These are phyloP conservation scores for Rosa multiflora DNA, from an alignment of 306 rosid genomes.

Conservation along the genomic window DNA sequence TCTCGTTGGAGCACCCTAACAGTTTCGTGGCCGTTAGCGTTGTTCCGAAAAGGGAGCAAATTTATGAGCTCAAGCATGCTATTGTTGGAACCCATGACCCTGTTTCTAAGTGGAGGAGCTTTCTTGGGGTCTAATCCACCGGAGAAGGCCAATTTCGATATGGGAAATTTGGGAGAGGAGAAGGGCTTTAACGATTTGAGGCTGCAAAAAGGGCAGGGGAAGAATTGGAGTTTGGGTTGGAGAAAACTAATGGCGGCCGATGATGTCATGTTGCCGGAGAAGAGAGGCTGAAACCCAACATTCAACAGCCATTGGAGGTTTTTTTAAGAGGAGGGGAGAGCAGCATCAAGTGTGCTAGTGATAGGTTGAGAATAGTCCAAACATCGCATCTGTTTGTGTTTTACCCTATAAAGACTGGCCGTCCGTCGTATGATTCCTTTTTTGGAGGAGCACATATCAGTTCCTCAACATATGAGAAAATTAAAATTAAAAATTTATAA, in stretches of 20 bases:
- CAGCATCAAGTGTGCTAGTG: not conserved
- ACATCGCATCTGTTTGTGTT: not conserved
- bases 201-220: not conserved
- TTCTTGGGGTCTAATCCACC: conserved; percentile 28
- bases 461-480: too few relatives aligned
- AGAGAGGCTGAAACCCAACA: not conserved
- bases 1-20: conserved; percentile 56
- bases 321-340: not conserved
- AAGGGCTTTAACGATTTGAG: conserved; percentile 29
- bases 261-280: conserved; percentile 31
- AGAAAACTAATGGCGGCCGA: conserved; percentile 12
- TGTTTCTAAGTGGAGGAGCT: conserved; percentile 14
- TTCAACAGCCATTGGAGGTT: not conserved
- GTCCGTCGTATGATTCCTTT: too few relatives aligned
- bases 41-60: conserved; percentile 38
- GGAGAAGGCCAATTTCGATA: conserved; percentile 31
- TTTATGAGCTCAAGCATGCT: conserved; percentile 37
- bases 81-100: conserved; percentile 21
- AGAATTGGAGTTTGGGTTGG: conserved; percentile 28
- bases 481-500: too few relatives aligned
- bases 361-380: conserved; percentile 17
- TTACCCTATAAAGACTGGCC: too few relatives aligned
- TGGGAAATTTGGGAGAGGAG: conserved; percentile 28
- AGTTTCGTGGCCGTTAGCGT: conserved; percentile 38
- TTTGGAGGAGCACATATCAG: too few relatives aligned